Evolutionary conservation across 1,139 yeast species (phyloP), one percentile per base, ranked within the genome.

Genomic region (Blastobotrys elegans): DNA sequence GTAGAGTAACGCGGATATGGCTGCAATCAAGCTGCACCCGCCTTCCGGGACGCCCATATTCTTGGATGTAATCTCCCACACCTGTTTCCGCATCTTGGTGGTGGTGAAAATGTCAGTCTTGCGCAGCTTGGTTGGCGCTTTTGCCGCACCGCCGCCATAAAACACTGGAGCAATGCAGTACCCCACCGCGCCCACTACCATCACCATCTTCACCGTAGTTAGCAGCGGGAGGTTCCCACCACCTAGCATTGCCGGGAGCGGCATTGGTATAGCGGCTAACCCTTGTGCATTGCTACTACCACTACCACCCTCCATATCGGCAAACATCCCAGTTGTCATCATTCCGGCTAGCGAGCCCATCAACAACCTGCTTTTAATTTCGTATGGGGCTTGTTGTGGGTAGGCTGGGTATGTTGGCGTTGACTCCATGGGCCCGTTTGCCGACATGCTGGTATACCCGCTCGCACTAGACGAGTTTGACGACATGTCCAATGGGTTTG

Each of bases 331-430:
- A 8, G 69, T 59, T 18, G 62, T 68, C 64, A 67, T 63, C 52
- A 67, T 53, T 10, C 70, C 71, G 6, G 71, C 71, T 66, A 68
- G 65, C 7, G 69, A 58, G 37, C 67, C 63, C 62, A 68, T 60
- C 60, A 68, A 27, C 36, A 47, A 20, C 1, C 48, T 34, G 11
- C 37, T 21, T 31, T 45, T 47, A 35, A 47, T 24, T 34, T 43
- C 45, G 24, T 46, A 44, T 3, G 46, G 47, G 11, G 49, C 47
- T 30, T 30, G 38, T 32, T 42, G 49, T 4, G 46, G 42, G 40
- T 40, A 44, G 11, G 48, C 47, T 4, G 33, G 13, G 29, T 27
- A 44, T 14, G 37, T 40, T 13, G 30, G 24, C 13, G 44, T 20
- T 8, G 27, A 29, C 10, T 16, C n/a, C n/a, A 16, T 8, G n/a